A percentile compares a stretch with the other conserved stretches of the same genome.
Conservation (phyloP, 805 yeast species). For the Yarrowia deformans region DNA sequence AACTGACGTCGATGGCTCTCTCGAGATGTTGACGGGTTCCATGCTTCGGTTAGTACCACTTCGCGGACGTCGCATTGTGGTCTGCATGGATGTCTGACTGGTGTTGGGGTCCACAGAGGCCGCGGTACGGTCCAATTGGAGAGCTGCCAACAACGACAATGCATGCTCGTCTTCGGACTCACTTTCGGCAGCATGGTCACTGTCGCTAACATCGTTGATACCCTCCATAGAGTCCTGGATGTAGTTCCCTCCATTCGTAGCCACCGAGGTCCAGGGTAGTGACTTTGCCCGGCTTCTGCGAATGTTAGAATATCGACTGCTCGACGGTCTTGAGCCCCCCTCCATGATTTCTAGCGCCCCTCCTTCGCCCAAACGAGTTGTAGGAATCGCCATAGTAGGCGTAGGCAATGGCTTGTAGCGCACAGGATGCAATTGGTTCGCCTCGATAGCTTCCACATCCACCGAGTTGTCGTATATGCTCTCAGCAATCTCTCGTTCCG, state of each 20-base stretch:
- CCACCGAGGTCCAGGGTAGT: constrained; percentile 30
- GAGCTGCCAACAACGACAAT: constrained; percentile 43
- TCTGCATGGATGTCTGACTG: constrained; percentile 22
- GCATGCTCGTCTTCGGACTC: constrained; percentile 46
- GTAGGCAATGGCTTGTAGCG: constrained; percentile 57
- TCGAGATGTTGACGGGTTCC: constrained; percentile 37
- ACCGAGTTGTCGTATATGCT: constrained; percentile 33
- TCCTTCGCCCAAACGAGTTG: constrained; percentile 67
- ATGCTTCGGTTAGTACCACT: constrained; percentile 43
- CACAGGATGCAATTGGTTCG: constrained; percentile 27
- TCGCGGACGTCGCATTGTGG: constrained; percentile 42
- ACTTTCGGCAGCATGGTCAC: constrained; percentile 35
- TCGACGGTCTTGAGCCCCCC: constrained; percentile 21
- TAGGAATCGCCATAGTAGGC: constrained; percentile 81
- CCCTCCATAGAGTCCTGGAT: constrained; percentile 33
- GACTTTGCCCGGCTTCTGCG: constrained; percentile 25
- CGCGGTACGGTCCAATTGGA: constrained; percentile 35
- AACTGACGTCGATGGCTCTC: constrained; percentile 22
- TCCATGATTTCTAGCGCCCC: constrained; percentile 73
- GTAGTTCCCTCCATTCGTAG: constrained; percentile 31
- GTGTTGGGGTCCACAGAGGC: constrained; percentile 19
- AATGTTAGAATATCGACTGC: constrained; percentile 25
- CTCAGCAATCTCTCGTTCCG: constrained; percentile 31
- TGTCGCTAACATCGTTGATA: constrained; percentile 17
- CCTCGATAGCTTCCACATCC: constrained; percentile 29